Evolutionary conservation across 2,329 filamentous ascomycete species (phyloP).

Genomic region (Aspergillus luchuensis): DNA sequence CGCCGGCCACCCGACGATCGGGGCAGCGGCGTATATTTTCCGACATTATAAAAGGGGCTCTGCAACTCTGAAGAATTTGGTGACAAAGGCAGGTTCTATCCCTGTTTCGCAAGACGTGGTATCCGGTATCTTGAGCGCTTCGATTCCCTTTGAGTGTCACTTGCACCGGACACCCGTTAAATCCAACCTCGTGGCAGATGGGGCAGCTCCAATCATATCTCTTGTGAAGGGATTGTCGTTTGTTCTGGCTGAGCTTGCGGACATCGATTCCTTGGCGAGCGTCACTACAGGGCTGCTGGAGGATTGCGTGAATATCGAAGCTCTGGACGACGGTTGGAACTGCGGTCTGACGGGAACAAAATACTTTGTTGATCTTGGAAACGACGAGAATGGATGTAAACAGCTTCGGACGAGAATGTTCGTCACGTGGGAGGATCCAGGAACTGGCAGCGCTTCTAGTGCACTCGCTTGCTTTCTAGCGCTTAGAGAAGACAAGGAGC

Average conservation of each 20-base stretch:
- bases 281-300: neutral
- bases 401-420: slow-evolving; percentile 24
- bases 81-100: neutral
- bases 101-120: neutral
- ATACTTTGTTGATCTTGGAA: slow-evolving; percentile 8
- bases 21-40: slow-evolving; percentile 50
- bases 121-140: neutral
- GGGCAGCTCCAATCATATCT: slow-evolving; percentile 29
- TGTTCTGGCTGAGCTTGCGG: slow-evolving; percentile 61
- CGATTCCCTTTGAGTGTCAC: neutral
- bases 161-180: neutral
- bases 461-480: slow-evolving; percentile 56
- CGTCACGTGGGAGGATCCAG: slow-evolving; percentile 56
- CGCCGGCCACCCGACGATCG: slow-evolving; percentile 56
- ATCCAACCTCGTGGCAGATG: neutral
- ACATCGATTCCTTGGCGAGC: slow-evolving; percentile 44
- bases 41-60: neutral
- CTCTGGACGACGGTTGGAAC: neutral
- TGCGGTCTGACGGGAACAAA: neutral
- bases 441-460: slow-evolving; percentile 62
- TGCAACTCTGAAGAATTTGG: neutral
- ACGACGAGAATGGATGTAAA: neutral
- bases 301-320: neutral
- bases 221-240: slow-evolving; percentile 48
- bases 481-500: slow-evolving; percentile 37